Percentiles rank a stretch among this genome's conserved stretches.
phyloP scores from a whole-genome alignment of 306 rosid genomes.

The Quercus bicolor region DNA sequence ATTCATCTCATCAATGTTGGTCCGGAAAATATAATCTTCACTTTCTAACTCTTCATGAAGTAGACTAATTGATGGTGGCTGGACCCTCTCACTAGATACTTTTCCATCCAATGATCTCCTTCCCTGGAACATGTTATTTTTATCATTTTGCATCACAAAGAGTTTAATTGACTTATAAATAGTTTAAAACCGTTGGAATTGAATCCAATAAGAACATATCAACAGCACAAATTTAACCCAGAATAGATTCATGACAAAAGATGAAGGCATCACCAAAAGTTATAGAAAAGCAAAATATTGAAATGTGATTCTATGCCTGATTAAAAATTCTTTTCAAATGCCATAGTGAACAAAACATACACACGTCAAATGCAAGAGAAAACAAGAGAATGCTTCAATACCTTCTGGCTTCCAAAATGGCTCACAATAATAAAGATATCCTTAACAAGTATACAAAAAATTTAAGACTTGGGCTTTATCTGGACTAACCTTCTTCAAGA shows the following conservation, averaged over 20 bases:
- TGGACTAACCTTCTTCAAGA: constrained; percentile 70
- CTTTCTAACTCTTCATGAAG: constrained; percentile 80
- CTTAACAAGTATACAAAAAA: not conserved
- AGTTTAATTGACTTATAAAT: constrained; percentile 3
- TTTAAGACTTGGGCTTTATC: not conserved
- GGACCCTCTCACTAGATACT: constrained; percentile 36
- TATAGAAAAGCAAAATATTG: not conserved
- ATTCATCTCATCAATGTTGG: constrained; percentile 66
- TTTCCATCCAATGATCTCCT: constrained; percentile 36
- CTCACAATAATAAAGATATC: not conserved
- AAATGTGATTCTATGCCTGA: not conserved
- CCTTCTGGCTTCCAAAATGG: not conserved
- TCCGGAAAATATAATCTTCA: constrained; percentile 76
- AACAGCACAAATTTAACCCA: not conserved
- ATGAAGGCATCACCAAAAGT: not conserved
- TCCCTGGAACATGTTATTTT: constrained; percentile 48
- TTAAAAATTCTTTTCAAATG: not conserved
- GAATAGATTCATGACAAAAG: not conserved
- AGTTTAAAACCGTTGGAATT: too few relatives aligned
- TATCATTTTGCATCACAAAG: constrained; percentile 7
- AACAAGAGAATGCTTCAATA: not conserved
- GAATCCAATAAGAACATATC: not conserved
- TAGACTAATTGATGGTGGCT: constrained; percentile 42
- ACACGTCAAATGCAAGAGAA: not conserved
- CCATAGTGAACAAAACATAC: not conserved